phyloP scores from a whole-genome alignment of 352 stramenopile species.

The Blastocystis sp. region DNA sequence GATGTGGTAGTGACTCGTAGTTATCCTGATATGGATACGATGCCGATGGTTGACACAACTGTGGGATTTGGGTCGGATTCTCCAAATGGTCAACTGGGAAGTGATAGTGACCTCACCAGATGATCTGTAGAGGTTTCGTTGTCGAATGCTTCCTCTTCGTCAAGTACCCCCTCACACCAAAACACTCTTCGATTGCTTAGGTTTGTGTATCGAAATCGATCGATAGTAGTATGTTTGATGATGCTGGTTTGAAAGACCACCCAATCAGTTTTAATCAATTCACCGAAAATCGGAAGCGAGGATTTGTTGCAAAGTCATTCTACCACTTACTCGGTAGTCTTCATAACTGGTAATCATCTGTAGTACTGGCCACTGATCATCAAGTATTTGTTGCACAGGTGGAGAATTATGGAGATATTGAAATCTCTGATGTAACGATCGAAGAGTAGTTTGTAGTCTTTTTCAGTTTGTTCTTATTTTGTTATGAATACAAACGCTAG shows the following conservation, averaged over 20 bases:
- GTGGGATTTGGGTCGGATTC: background rate
- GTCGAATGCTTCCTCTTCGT: background rate
- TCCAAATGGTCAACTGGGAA: background rate
- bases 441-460: background rate
- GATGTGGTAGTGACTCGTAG: background rate
- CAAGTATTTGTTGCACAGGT: background rate
- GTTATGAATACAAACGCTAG: background rate
- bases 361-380: constrained; percentile 38
- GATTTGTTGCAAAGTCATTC: constrained; percentile 10
- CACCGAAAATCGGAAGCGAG: background rate
- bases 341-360: background rate
- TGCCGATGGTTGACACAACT: background rate
- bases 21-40: background rate
- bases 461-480: background rate
- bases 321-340: constrained; percentile 25
- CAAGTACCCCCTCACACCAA: constrained; percentile 27
- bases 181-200: constrained; percentile 19
- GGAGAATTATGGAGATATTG: constrained; percentile 47
- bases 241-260: constrained; percentile 42
- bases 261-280: constrained; percentile 27
- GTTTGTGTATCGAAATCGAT: background rate
- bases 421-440: background rate
- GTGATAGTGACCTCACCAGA: background rate
- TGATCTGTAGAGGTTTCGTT: background rate
- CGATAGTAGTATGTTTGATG: constrained; percentile 7